phyloP scores from a whole-genome alignment of 352 stramenopile genomes.

The Phytophthora megakarya region DNA sequence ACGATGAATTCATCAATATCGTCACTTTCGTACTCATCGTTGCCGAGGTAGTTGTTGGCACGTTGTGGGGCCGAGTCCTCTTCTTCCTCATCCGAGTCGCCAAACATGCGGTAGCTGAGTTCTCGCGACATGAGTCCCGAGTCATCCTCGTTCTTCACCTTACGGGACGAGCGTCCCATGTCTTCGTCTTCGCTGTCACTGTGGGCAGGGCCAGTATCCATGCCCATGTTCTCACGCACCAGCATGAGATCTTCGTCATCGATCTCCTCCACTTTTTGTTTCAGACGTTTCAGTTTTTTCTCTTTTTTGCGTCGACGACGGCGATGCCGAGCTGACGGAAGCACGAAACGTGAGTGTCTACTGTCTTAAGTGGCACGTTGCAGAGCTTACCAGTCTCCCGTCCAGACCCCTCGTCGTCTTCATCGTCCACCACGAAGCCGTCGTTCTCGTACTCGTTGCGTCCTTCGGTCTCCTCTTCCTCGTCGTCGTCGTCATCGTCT shows the following conservation, averaged over 20 bases:
- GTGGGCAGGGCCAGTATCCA: constrained; percentile 73
- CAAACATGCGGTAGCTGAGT: constrained; percentile 89
- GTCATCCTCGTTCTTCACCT: constrained; percentile 72
- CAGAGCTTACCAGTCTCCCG: constrained; percentile 61
- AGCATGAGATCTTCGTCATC: constrained; percentile 90
- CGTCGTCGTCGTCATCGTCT: constrained; percentile 76
- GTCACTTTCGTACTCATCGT: constrained; percentile 90
- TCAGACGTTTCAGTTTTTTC: constrained; percentile 86
- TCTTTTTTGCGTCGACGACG: constrained; percentile 85
- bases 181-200: constrained; percentile 84
- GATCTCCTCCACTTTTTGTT: constrained; percentile 88
- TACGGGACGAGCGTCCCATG: constrained; percentile 68
- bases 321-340: constrained; percentile 54
- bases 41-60: constrained; percentile 82
- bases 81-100: constrained; percentile 89
- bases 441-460: constrained; percentile 91
- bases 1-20: constrained; percentile 92
- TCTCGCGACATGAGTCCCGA: constrained; percentile 87
- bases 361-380: neutral
- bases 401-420: constrained; percentile 77
- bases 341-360: constrained; percentile 15
- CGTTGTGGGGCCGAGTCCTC: constrained; percentile 70
- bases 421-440: constrained; percentile 87
- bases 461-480: constrained; percentile 86
- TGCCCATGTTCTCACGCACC: constrained; percentile 89